phyloP scores from a whole-genome alignment of 805 yeast genomes.

The Cyberlindnera maritima region DNA sequence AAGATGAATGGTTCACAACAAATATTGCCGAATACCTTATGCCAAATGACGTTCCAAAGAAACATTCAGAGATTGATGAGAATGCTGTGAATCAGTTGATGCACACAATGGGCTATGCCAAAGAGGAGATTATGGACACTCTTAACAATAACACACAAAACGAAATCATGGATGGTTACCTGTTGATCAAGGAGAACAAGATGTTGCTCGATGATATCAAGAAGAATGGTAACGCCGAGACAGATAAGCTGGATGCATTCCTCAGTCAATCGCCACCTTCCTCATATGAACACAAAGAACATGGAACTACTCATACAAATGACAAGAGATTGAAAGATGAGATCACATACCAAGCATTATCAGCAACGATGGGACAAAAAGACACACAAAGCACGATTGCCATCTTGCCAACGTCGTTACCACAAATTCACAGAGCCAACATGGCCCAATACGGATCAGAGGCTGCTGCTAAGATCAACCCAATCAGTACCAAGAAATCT shows the following conservation, averaged over 20 bases:
- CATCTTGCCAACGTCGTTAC: constrained; percentile 88
- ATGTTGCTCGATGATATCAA: constrained; percentile 8
- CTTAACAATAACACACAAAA: constrained; percentile 55
- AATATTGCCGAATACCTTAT: constrained; percentile 77
- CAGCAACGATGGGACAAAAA: constrained; percentile 28
- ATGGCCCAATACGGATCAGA: constrained; percentile 67
- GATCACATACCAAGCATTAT: constrained; percentile 31
- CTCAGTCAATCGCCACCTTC: constrained; percentile 58
- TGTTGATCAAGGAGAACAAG: constrained; percentile 77
- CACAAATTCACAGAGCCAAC: constrained; percentile 90
- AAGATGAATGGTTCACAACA: constrained; percentile 89
- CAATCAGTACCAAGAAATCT: constrained; percentile 73
- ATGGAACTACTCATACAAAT: constrained; percentile 4
- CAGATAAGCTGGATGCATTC: constrained; percentile 55
- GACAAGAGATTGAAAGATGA: constrained; percentile 28
- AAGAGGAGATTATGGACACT: constrained; percentile 77
- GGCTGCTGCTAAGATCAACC: constrained; percentile 43
- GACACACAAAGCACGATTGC: constrained; percentile 74
- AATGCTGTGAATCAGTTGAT: constrained; percentile 72
- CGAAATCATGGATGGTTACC: constrained; percentile 85
- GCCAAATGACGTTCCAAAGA: constrained; percentile 43
- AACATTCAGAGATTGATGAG: constrained; percentile 50
- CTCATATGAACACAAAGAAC: constrained; percentile 18
- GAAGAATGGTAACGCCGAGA: constrained; percentile 16
- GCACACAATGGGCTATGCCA: constrained; percentile 85